Percentiles rank a stretch among this genome's conserved stretches.
Evolutionary conservation across 176 grass and related monocot species (phyloP).

Genomic region (Secale cereale): DNA sequence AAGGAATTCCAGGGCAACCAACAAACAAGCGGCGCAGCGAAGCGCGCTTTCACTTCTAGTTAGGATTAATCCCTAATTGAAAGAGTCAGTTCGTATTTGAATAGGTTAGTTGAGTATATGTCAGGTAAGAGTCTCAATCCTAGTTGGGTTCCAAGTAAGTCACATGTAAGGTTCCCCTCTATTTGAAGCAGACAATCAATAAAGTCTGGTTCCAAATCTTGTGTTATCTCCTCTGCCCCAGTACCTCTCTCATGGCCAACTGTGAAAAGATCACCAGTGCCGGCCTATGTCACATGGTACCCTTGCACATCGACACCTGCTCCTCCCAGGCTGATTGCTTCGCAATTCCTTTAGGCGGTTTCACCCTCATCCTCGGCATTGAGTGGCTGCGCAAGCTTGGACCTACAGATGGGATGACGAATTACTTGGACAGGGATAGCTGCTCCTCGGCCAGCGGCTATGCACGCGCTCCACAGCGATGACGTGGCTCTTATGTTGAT

Average conservation of each 20-base stretch:
- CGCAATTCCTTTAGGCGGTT: background rate
- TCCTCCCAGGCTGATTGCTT: background rate
- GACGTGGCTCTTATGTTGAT: background rate
- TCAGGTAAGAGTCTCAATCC: too few relatives aligned
- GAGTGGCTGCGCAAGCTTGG: background rate
- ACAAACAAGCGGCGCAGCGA: too few relatives aligned
- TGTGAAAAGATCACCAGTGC: background rate
- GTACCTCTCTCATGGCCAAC: background rate
- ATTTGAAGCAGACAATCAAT: too few relatives aligned
- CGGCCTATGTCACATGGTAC: background rate
- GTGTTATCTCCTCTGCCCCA: too few relatives aligned
- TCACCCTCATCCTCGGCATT: background rate
- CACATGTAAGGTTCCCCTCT: too few relatives aligned
- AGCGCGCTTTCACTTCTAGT: too few relatives aligned
- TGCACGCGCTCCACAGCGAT: background rate
- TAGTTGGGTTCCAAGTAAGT: too few relatives aligned
- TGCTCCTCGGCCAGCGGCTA: background rate
- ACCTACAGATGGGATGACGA: background rate
- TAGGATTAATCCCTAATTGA: too few relatives aligned
- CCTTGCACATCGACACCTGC: background rate
- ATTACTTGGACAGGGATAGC: background rate
- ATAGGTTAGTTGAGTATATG: too few relatives aligned
- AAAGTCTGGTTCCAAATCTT: too few relatives aligned
- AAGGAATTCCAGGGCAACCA: too few relatives aligned
- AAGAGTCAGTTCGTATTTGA: too few relatives aligned